Conservation (phyloP, 306 rosid species). For the Vigna mungo region DNA sequence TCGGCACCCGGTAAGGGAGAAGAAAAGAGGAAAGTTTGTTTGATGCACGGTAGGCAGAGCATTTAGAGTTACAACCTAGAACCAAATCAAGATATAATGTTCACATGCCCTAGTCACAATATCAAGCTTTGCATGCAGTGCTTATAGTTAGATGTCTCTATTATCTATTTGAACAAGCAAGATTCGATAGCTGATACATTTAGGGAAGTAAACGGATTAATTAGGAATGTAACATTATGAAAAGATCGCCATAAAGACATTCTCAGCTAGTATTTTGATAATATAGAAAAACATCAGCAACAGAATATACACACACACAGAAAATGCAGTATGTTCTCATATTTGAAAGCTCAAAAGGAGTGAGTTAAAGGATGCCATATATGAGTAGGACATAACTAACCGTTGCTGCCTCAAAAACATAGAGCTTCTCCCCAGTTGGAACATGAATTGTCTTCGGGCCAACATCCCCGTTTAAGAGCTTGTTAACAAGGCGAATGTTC, state of each 20-base stretch:
- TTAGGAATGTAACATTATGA: neutral
- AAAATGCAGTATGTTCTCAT: slow-evolving; percentile 7
- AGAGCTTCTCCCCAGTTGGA: slow-evolving; percentile 86
- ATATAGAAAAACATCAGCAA: slow-evolving; percentile 19
- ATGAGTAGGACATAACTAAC: slow-evolving; percentile 57
- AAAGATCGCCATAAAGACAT: neutral
- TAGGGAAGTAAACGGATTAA: neutral
- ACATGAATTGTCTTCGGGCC: slow-evolving; percentile 86
- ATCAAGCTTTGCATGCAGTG: neutral
- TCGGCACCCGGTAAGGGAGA: no score
- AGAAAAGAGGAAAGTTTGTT: neutral
- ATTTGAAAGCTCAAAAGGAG: slow-evolving; percentile 4
- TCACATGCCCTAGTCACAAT: neutral
- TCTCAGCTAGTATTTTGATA: slow-evolving; percentile 5
- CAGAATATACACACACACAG: slow-evolving; percentile 2
- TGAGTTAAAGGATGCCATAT: neutral
- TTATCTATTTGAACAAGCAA: slow-evolving; percentile 26
- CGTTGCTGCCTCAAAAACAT: slow-evolving; percentile 80
- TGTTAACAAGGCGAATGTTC: slow-evolving; percentile 88
- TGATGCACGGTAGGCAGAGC: neutral
- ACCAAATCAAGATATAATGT: neutral
- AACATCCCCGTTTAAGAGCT: slow-evolving; percentile 90
- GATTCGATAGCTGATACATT: neutral
- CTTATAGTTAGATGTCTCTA: neutral
- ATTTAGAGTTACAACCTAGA: neutral